Base-by-base conservation (phyloP, 177 flowering plant species). In the Vitis hybrid region DNA sequence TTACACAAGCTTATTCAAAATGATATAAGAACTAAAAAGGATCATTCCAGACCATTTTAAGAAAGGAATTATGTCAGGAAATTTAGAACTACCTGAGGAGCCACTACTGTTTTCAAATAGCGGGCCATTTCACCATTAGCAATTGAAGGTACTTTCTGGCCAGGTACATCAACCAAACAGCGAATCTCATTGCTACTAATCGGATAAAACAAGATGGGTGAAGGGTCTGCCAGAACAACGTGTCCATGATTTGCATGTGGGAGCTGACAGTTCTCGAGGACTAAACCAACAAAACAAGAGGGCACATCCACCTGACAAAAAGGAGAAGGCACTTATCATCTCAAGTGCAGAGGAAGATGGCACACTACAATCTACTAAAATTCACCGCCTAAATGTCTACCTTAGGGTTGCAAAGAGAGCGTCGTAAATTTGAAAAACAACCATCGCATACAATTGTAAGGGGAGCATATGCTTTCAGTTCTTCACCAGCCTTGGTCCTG, bases 241-340 rank as follows among this genome's bases (percentile, higher is more conserved):
- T 72, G 76, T 6, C 73, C 82, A 65, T 73, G 73, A 60, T 80
- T 74, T 51, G 60, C 70, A 55, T 24, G 65, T 48, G 82, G 82
- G 71, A 76, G 82, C 27, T 80, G 15, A 56, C 82, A 80, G 40
- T 76, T 74, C 72, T 80, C 80, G 27, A 80, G 59, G 14, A 76
- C 55, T 7, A 80, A 51, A 24, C 75, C 82, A 50, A 80, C 78
- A 50, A 76, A 80, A 61, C 50, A 50, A 13, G 79, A 76, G 11
- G 78, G 68, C 11, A 60, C 48, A 4, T 74, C 80, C 51, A 74
- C 70, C 80, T 76, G 76, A 35, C 6, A 35, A 35, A 35, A 54
- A 71, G 30, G 49, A 8, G 11, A 11, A 24, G 57, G 5, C 2
- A 21, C 40, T n/a, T 9, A 3, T 14, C 27, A n/a, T 9, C 21